Base-by-base conservation (phyloP, 2,329 filamentous ascomycete species). In the Cordyceps cicadae region DNA sequence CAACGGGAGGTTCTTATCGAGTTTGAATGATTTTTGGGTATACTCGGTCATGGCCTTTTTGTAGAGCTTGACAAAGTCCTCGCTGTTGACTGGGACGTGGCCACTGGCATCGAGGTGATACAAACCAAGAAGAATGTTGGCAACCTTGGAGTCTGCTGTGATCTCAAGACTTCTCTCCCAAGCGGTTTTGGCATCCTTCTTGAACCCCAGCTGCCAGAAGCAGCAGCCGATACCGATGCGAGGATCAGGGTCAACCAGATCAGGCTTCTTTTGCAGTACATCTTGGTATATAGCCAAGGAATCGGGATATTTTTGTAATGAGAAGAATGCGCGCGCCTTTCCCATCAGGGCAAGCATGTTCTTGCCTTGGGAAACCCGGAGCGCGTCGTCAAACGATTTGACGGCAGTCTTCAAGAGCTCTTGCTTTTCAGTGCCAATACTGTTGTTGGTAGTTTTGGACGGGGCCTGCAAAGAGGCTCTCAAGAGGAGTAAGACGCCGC, bases 221-320 rank as follows among this genome's bases (percentile, higher is more conserved):
- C 94, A 99, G 74, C 91, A 94, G 51, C 94, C 94, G 69, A 99
- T 93, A 60, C 94, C 94, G 67, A 99, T 93, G 67, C 95, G 85
- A 66, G 94, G 95, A 73, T 99, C 94, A 0, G 94, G 94, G 69
- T 99, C 94, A 48, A 89, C 85, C 69, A 97, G 81, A 66, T 90
- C 86, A 2, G 94, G 94, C 78, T 92, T 92, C 73, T 89, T 92
- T 67, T 86, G 81, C 55, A 99, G 77, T 17, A 92, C 91, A 62
- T 90, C 88, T 75, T 99, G 94, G 71, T 97, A 99, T 26, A 84
- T 81, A 63, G 89, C 82, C 57, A 97, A 76, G 15, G 95, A 89
- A 58, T 97, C 92, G 0, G 87, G 81, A 69, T 89, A 96, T 72
- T 91, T 92, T 61, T 89, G 89, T 68, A 96, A 81, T 15, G 93